A percentile compares a stretch with the other conserved stretches of the same genome.
Conservation (phyloP, 2,329 filamentous ascomycete species). For the Colletotrichum destructivum region DNA sequence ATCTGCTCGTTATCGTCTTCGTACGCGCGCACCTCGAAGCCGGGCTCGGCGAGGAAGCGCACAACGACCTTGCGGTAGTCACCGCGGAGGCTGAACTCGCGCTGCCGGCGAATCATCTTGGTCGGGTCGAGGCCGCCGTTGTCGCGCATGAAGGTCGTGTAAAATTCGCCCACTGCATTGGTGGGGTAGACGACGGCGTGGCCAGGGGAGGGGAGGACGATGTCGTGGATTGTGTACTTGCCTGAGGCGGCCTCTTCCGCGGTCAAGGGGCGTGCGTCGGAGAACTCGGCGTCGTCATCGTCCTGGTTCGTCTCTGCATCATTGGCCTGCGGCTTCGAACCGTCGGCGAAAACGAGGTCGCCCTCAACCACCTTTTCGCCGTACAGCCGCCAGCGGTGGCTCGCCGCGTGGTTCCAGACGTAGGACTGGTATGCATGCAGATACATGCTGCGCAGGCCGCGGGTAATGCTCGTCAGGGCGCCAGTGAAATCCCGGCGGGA, state of each 20-base stretch:
- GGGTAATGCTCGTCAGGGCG: constrained; percentile 83
- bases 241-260: constrained; percentile 84
- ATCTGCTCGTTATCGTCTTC: constrained; percentile 83
- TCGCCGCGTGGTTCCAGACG: constrained; percentile 91
- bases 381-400: constrained; percentile 83
- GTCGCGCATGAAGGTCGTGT: constrained; percentile 86
- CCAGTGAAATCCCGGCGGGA: constrained; percentile 81
- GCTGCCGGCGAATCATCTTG: constrained; percentile 88
- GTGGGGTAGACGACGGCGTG: constrained; percentile 89
- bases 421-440: constrained; percentile 96
- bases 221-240: constrained; percentile 84
- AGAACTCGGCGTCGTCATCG: constrained; percentile 69
- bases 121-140: constrained; percentile 87
- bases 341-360: constrained; percentile 79
- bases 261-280: constrained; percentile 78
- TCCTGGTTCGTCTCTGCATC: constrained; percentile 67
- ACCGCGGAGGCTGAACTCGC: constrained; percentile 90
- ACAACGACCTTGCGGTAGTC: constrained; percentile 90
- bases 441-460: constrained; percentile 92
- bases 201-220: constrained; percentile 93
- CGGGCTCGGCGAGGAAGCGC: constrained; percentile 73
- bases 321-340: constrained; percentile 47
- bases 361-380: constrained; percentile 84
- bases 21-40: constrained; percentile 80
- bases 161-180: constrained; percentile 88